Base-by-base conservation (phyloP, 257 asterid genomes). In the Voacanga thouarsii region DNA sequence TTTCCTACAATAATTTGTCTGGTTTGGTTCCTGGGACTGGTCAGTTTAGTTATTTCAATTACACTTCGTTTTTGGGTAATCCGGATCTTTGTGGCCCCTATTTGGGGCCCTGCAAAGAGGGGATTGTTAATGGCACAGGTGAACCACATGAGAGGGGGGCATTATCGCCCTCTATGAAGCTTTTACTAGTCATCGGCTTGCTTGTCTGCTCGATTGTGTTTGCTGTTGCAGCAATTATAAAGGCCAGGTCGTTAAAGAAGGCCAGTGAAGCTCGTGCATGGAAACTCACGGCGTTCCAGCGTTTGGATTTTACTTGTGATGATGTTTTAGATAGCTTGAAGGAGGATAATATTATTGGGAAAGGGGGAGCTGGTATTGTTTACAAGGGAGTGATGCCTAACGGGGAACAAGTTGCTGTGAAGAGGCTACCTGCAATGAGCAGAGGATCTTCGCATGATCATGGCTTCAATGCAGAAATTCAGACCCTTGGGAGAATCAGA, bases 311-410 rank as follows among this genome's bases (percentile, higher is more conserved):
- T 61, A 87, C 96, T 69, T 90, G 94, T 80, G 97, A 95, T 71
- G 99, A 95, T 85, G 89, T 95, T 26, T 80, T 95, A 78, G 97
- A 88, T 57, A 78, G 90, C 81, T 89, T 95, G 77, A 95, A 95
- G 79, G 98, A 91, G 86, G 99, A 95, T 30, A 92, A 95, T 24
- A 90, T 95, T 41, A 95, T 95, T 33, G 98, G 99, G 19, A 95
- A 95, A 86, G 99, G 99, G 37, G 99, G 99, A 12, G 98, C 98
- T 14, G 99, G 99, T 37, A 90, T 90, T 75, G 99, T 95, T 21
- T 93, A 92, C 86, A 95, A 95, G 67, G 97, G 98, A 2, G 81
- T 50, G 5, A 93, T 90, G 97, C 91, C 94, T 0, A 90, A 82
- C 64, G 98, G 98, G 12, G 97, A 91, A n/a, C 79, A 72, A 0